Conservation (phyloP, 495 filamentous ascomycete species). For the Penicillium mononematosum region DNA sequence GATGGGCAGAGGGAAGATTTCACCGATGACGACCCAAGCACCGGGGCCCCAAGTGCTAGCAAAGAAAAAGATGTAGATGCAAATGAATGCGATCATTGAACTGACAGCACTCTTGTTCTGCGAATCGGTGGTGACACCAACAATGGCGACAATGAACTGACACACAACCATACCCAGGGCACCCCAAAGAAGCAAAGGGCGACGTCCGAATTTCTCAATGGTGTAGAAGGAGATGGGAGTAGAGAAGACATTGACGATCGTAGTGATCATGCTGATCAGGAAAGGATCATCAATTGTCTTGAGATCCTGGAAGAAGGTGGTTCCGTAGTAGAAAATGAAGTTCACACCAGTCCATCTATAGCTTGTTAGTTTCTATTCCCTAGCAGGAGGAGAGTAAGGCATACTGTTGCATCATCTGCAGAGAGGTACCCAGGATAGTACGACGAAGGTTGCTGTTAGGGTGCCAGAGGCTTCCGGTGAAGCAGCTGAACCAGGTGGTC, state of each 20-base stretch:
- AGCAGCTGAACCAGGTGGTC: slow-evolving; percentile 63
- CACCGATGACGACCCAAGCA: slow-evolving; percentile 82
- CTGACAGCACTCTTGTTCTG: slow-evolving; percentile 53
- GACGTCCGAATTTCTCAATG: slow-evolving; percentile 79
- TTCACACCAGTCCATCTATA: slow-evolving; percentile 73
- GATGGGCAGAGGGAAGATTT: slow-evolving; percentile 84
- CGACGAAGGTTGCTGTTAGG: slow-evolving; percentile 67
- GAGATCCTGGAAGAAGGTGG: slow-evolving; percentile 70
- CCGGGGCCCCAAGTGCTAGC: slow-evolving; percentile 71
- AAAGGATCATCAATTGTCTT: slow-evolving; percentile 71
- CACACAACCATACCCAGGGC: slow-evolving; percentile 77
- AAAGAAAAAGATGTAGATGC: slow-evolving; percentile 76
- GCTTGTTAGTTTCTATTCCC: not conserved
- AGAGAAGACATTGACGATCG: slow-evolving; percentile 79
- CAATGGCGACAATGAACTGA: slow-evolving; percentile 81
- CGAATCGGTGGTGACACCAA: slow-evolving; percentile 62
- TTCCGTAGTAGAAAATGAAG: slow-evolving; percentile 91
- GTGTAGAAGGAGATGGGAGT: slow-evolving; percentile 81
- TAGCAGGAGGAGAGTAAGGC: not conserved
- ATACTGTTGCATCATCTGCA: slow-evolving; percentile 78
- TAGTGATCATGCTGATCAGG: slow-evolving; percentile 76
- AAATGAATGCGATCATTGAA: slow-evolving; percentile 73
- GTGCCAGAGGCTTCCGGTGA: slow-evolving; percentile 60
- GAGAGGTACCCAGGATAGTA: slow-evolving; percentile 69
- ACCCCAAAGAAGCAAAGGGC: slow-evolving; percentile 77